Percentiles rank a stretch among this genome's conserved stretches.
Evolutionary conservation across 2,329 filamentous ascomycete species (phyloP).

Genomic region (Exophiala dermatitidis): DNA sequence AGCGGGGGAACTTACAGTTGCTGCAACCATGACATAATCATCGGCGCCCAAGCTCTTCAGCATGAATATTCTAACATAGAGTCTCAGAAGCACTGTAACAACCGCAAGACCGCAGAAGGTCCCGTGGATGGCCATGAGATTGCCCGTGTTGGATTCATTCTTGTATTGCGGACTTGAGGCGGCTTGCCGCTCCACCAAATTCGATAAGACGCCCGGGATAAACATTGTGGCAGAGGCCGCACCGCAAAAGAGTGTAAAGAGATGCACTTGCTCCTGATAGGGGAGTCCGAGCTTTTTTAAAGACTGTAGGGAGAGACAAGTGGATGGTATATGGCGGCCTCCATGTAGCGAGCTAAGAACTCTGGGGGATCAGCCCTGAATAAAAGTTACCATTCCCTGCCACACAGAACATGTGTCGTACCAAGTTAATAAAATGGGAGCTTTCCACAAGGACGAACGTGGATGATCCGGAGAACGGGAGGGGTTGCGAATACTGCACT

Average conservation of each 20-base stretch:
- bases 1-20: conserved; percentile 32
- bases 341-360: no score
- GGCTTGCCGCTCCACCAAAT: conserved; percentile 19
- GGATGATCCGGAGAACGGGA: neutral
- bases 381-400: no score
- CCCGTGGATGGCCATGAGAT: conserved; percentile 39
- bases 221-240: conserved; percentile 6
- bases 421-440: no score
- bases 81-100: conserved; percentile 37
- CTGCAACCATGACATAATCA: conserved; percentile 42
- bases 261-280: no score
- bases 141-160: conserved; percentile 33
- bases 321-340: no score
- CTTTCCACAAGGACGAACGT: no score
- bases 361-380: no score
- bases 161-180: conserved; percentile 30
- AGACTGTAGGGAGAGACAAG: no score
- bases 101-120: conserved; percentile 36
- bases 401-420: no score
- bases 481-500: neutral
- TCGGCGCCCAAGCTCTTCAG: conserved; percentile 45
- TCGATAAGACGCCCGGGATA: conserved; percentile 1
- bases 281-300: no score
- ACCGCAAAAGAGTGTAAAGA: neutral
- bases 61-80: conserved; percentile 43